Evolutionary conservation across 331 rosid genomes (phyloP), one percentile per base, ranked within the genome.

Genomic region (Malus hybrid): DNA sequence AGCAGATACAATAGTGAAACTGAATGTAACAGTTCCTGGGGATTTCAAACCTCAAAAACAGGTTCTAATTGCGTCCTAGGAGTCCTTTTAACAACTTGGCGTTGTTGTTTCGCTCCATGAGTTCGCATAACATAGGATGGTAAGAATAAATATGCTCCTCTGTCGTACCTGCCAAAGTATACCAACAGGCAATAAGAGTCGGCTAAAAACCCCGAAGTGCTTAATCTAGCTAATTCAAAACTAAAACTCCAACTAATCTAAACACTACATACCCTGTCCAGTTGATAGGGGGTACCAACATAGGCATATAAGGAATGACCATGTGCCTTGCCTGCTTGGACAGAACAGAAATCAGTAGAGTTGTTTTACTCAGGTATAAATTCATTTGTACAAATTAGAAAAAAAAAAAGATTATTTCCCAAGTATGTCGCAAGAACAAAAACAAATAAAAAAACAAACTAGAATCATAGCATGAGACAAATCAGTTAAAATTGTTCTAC

Each of bases 301-400:
- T 91, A 72, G 98, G 98, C 98, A 91, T 91, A 80, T 93, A 91
- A 44, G 97, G 98, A 78, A 93, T 89, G 82, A 93, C 96, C 91
- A 89, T 89, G 90, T 93, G 97, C 80, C 91, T 87, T 76, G 98
- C 98, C 98, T 93, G 93, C 79, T 65, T 72, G 57, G 29, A 76
- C 31, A 76, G 9, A 84, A 64, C 71, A 82, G 63, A 77, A 18
- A 52, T 60, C 56, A 29, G 73, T 20, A 69, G 29, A 52, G 73
- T 73, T 24, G 24, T 55, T 79, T 69, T 73, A 62, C 67, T 75
- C 81, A 44, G 20, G 36, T 66, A 73, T 65, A 65, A 73, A 59
- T 33, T 13, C 14, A 11, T 62, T 20, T 27, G 27, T 39, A 60
- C 3, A 34, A 22, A 18, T 24, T 27, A 19, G 34, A 70, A 29